Base-by-base conservation (phyloP, 192 early-diverging fungal species). In the Podila minutissima region DNA sequence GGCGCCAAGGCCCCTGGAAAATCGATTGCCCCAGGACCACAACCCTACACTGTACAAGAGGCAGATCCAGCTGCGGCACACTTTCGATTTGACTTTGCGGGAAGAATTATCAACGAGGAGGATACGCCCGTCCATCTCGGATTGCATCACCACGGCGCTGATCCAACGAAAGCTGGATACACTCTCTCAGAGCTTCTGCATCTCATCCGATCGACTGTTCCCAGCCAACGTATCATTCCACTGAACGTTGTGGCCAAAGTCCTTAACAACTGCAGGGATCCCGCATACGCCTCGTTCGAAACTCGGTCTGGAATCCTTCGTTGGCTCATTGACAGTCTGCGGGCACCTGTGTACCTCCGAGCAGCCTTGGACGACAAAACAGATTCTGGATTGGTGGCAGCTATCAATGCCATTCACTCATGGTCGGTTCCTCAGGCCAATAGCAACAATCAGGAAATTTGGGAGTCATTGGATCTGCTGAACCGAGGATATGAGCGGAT, bases 61-160 rank as follows among this genome's bases (percentile, higher is more conserved):
- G 71, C 82, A 79, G 87, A 88, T 35, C 69, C 73, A n/a, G 70
- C 81, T 11, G 74, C 87, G 5, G 82, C 90, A 0, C 84, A 88
- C 28, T 71, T 89, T 24, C 88, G 97, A 37, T 97, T 97, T 74
- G 94, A 93, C 38, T 94, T 98, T 58, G 78, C 89, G 31, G 97
- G 95, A 13, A 82, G 85, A 28, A 84, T 95, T 9, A 75, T 97
- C 46, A 84, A 86, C 15, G 72, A 67, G 17, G 65, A 65, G 9
- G 83, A 93, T 3, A 78, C 92, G 2, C 90, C 93, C 2, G 74
- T 84, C 0, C 83, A 91, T 63, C 78, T 83, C 1, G 97, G 94
- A 7, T 84, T 98, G 13, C 94, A 97, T 85, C 97, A 98, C 79
- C 97, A 98, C 69, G 95, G 95, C 9, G 90, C 92, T 22, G 88